Conservation (phyloP, 306 rosid species). For the Castanea sativa region DNA sequence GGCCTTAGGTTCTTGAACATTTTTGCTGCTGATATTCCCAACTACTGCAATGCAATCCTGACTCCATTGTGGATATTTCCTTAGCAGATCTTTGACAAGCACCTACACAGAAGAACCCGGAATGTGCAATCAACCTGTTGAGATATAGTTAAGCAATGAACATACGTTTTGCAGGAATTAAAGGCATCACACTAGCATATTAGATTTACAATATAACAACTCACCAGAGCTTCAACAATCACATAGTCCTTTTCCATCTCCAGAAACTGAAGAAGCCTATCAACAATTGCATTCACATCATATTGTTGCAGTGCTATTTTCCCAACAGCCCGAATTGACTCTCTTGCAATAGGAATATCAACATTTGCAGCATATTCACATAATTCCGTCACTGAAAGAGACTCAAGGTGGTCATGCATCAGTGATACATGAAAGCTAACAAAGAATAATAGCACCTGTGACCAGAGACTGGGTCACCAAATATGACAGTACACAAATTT, state of each 20-base stretch:
- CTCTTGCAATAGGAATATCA: slow-evolving; percentile 99
- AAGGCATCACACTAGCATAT: slow-evolving; percentile 15
- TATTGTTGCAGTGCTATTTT: slow-evolving; percentile 97
- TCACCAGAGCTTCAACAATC: slow-evolving; percentile 98
- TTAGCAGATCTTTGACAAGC: slow-evolving; percentile 90
- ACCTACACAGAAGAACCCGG: slow-evolving; percentile 56
- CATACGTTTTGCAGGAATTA: slow-evolving; percentile 14
- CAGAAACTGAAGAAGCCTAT: slow-evolving; percentile 96
- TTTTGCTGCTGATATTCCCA: slow-evolving; percentile 97
- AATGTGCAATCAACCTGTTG: slow-evolving; percentile 24
- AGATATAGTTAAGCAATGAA: slow-evolving; percentile 11
- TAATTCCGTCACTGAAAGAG: slow-evolving; percentile 85
- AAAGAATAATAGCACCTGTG: slow-evolving; percentile 5
- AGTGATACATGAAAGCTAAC: slow-evolving; percentile 23
- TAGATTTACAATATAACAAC: slow-evolving; percentile 18
- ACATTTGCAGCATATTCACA: slow-evolving; percentile 99
- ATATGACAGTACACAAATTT: slow-evolving; percentile 6
- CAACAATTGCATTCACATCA: slow-evolving; percentile 99
- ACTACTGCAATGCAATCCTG: slow-evolving; percentile 99
- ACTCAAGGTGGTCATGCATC: slow-evolving; percentile 29
- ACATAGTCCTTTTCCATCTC: slow-evolving; percentile 99
- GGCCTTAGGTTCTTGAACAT: slow-evolving; percentile 96
- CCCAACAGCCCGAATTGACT: slow-evolving; percentile 98
- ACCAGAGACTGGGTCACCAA: slow-evolving; percentile 19
- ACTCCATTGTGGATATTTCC: slow-evolving; percentile 99